A percentile compares a stretch with the other conserved stretches of the same genome.
phyloP scores from a whole-genome alignment of 2,329 filamentous ascomycete genomes.

The Rhynchosporium graminicola region DNA sequence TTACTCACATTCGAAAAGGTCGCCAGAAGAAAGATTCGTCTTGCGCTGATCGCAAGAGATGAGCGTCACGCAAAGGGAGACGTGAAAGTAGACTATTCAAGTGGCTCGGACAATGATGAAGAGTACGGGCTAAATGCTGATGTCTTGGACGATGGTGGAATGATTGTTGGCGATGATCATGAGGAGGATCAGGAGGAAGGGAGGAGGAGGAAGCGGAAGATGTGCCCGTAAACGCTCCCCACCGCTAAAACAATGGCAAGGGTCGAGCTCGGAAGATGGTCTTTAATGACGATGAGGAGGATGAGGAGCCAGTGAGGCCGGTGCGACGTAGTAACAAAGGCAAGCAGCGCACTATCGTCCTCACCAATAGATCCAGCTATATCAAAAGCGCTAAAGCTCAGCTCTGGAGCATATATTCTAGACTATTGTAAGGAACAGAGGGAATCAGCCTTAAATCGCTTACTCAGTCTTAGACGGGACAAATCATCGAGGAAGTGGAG shows the following conservation, averaged over 20 bases:
- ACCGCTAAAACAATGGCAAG: background rate
- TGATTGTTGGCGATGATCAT: background rate
- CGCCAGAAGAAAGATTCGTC: background rate
- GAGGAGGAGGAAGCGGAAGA: background rate
- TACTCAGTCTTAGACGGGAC: too few species aligned
- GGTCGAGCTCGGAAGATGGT: background rate
- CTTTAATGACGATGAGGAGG: background rate
- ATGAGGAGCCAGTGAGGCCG: background rate
- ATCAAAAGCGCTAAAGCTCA: too few species aligned
- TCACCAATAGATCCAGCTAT: too few species aligned
- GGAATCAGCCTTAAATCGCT: too few species aligned
- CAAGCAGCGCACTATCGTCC: too few species aligned
- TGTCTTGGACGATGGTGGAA: background rate
- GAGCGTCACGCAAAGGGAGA: background rate
- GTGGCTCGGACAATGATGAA: slow-evolving; percentile 1
- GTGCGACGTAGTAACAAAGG: too few species aligned
- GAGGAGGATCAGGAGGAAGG: background rate
- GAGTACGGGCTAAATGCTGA: background rate
- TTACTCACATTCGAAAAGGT: background rate
- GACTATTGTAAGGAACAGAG: too few species aligned
- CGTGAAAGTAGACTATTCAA: background rate
- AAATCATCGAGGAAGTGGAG: too few species aligned
- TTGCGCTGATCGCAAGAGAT: background rate
- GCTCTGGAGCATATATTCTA: too few species aligned
- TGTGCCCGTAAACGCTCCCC: background rate